Conservation (phyloP, 352 stramenopile genomes). For the Phytophthora pisi region DNA sequence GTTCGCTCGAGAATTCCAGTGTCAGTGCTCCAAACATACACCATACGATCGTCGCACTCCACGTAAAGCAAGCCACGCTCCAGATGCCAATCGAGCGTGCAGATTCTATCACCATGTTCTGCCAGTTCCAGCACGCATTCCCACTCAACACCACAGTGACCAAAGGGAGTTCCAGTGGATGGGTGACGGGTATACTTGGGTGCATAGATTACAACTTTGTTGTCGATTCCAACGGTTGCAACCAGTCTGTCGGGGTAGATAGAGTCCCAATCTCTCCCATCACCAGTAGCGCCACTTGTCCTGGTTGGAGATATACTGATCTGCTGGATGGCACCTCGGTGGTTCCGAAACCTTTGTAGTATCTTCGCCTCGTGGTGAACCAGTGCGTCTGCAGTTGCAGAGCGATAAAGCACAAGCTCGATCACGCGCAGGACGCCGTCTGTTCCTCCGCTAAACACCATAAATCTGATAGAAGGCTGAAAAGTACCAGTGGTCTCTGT, state of each 20-base stretch:
- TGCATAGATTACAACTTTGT: conserved; percentile 64
- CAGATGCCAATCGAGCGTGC: conserved; percentile 62
- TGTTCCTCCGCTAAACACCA: conserved; percentile 72
- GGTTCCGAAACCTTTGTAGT: conserved; percentile 65
- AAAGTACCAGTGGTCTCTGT: not conserved
- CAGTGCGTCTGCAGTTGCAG: conserved; percentile 15
- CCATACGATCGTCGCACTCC: conserved; percentile 76
- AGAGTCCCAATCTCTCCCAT: conserved; percentile 20
- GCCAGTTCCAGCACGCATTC: conserved; percentile 66
- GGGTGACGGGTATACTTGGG: conserved; percentile 60
- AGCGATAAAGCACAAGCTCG: conserved; percentile 48
- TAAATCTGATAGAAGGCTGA: conserved; percentile 49
- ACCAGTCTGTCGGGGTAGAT: conserved; percentile 62
- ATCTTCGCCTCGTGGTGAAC: conserved; percentile 49
- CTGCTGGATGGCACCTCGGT: conserved; percentile 66
- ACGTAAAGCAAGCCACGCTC: conserved; percentile 64
- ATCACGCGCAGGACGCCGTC: conserved; percentile 65
- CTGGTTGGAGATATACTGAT: conserved; percentile 62
- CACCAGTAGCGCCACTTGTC: conserved; percentile 5
- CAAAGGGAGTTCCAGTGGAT: conserved; percentile 6
- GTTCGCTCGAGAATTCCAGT: conserved; percentile 79
- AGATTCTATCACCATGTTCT: conserved; percentile 65
- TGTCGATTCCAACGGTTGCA: conserved; percentile 64
- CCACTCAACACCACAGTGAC: conserved; percentile 48
- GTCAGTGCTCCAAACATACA: conserved; percentile 81